phyloP scores from a whole-genome alignment of 1,284 basidiomycete species.

The Ustilago lituana region DNA sequence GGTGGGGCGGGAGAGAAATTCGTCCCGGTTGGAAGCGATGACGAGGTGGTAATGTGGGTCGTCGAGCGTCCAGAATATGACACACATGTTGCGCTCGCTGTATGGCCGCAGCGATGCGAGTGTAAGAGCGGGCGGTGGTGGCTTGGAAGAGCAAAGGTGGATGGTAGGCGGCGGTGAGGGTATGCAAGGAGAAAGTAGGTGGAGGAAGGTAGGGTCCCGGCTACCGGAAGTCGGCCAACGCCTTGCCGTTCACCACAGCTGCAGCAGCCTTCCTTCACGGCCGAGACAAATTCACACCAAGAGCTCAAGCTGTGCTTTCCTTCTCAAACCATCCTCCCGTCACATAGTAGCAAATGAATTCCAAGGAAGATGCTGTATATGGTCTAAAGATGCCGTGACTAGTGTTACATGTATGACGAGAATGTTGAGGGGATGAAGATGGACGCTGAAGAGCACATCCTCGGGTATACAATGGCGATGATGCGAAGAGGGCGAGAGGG shows the following conservation, averaged over 20 bases:
- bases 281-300: background rate
- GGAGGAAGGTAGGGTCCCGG: too few relatives aligned
- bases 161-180: too few relatives aligned
- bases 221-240: too few relatives aligned
- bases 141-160: too few relatives aligned
- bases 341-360: too few relatives aligned
- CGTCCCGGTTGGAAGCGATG: constrained; percentile 57
- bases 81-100: too few relatives aligned
- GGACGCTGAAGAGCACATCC: background rate
- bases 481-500: background rate
- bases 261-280: too few relatives aligned
- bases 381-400: too few relatives aligned
- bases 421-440: background rate
- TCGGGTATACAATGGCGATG: constrained; percentile 5
- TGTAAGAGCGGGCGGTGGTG: background rate
- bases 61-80: constrained; percentile 45
- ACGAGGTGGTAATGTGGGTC: constrained; percentile 41
- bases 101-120: too few relatives aligned
- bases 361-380: too few relatives aligned
- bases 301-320: background rate
- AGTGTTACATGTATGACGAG: background rate
- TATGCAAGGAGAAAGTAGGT: too few relatives aligned
- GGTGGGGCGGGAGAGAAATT: constrained; percentile 51
- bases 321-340: background rate
- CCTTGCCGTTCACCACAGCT: too few relatives aligned